Evolutionary conservation across 371 early-diverging fungal genomes (phyloP).

Genomic region (Mortierella sp.): DNA sequence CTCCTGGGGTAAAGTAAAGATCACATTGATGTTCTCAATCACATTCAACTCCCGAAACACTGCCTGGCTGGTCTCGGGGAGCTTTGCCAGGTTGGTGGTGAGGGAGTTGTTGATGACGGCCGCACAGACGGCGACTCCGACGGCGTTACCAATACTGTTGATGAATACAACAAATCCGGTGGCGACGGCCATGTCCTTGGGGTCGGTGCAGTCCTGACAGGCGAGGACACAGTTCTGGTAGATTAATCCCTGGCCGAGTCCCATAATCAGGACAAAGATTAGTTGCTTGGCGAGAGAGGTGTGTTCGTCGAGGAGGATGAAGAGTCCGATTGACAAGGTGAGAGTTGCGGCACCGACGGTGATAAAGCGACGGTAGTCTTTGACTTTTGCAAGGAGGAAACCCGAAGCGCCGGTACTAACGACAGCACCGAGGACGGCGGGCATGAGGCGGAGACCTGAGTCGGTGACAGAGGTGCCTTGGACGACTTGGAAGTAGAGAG

Average conservation of each 20-base stretch:
- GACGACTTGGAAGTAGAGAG: constrained; percentile 76
- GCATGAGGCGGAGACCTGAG: constrained; percentile 61
- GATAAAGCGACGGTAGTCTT: constrained; percentile 53
- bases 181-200: constrained; percentile 56
- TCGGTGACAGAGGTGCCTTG: constrained; percentile 61
- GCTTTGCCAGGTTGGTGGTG: constrained; percentile 34
- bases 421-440: constrained; percentile 20
- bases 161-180: constrained; percentile 57
- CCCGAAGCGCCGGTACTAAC: constrained; percentile 13
- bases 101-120: constrained; percentile 53
- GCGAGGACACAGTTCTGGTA: constrained; percentile 51
- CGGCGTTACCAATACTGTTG: constrained; percentile 15
- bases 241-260: constrained; percentile 67
- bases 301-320: constrained; percentile 59
- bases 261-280: constrained; percentile 63
- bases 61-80: constrained; percentile 16
- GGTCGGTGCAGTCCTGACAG: constrained; percentile 55
- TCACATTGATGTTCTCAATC: constrained; percentile 37
- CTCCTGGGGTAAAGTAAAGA: constrained; percentile 28
- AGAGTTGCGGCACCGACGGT: constrained; percentile 62
- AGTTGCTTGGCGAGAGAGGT: constrained; percentile 56
- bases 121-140: constrained; percentile 58
- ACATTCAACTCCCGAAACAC: constrained; percentile 33
- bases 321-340: constrained; percentile 60
- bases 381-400: constrained; percentile 52